A percentile compares a stretch with the other conserved stretches of the same genome.
phyloP scores from a whole-genome alignment of 225 moss, liverwort and hornwort species.

The Straminergon stramineum region DNA sequence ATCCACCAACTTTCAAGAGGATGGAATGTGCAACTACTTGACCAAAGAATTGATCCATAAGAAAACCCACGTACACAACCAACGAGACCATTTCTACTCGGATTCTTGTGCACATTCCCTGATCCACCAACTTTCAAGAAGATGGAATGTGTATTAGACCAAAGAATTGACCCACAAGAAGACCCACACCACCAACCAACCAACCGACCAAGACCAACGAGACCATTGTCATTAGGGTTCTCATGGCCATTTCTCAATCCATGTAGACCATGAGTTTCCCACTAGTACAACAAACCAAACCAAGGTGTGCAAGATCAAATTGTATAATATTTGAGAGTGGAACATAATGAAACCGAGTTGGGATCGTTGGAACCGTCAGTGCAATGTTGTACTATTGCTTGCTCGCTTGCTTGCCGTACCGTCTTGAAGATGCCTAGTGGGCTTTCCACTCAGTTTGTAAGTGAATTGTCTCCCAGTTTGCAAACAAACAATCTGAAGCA shows the following conservation, averaged over 20 bases:
- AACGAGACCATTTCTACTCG: not conserved
- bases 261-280: not conserved
- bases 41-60: not conserved
- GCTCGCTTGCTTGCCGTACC: not conserved
- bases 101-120: not conserved
- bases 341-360: not conserved
- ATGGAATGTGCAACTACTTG: not conserved
- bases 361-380: not conserved
- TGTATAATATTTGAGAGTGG: not conserved
- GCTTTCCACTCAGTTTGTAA: not conserved
- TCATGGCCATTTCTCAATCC: not conserved
- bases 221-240: too few species aligned
- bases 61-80: not conserved
- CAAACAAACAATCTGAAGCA: not conserved
- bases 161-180: not conserved
- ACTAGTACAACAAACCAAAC: too few species aligned
- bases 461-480: not conserved
- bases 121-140: not conserved
- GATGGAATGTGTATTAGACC: not conserved
- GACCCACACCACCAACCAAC: not conserved
- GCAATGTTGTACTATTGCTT: not conserved
- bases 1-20: too few species aligned
- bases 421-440: not conserved
- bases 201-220: too few species aligned
- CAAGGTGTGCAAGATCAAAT: not conserved